Percentiles rank a stretch among this genome's conserved stretches.
Evolutionary conservation across 768 basidiomycete species (phyloP).

Genomic region (Mycena albidolilacea): DNA sequence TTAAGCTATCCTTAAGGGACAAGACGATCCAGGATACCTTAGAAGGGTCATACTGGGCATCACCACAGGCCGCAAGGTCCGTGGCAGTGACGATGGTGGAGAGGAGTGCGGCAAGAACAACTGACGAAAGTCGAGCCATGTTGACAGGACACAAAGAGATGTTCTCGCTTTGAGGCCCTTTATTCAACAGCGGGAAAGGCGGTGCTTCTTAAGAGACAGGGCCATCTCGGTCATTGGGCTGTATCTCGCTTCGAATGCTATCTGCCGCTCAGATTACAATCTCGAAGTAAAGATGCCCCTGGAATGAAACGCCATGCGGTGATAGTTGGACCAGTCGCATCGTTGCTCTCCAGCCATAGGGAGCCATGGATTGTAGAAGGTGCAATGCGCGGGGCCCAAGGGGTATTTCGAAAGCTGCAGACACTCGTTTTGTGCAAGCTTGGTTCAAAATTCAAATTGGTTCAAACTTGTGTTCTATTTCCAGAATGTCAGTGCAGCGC

Average conservation of each 20-base stretch:
- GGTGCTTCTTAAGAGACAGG: constrained; percentile 9
- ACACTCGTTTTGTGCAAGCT: neutral
- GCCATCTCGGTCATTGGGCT: constrained; percentile 9
- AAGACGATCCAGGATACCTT: constrained; percentile 10
- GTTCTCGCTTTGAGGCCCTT: constrained; percentile 10
- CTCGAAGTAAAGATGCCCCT: constrained; percentile 12
- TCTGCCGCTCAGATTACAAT: constrained; percentile 13
- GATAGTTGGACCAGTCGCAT: constrained; percentile 17
- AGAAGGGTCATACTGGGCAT: constrained; percentile 7
- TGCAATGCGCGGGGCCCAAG: constrained; percentile 4
- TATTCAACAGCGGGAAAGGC: constrained; percentile 11
- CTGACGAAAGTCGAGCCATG: constrained; percentile 4
- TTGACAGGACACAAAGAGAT: neutral
- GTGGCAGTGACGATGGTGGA: constrained; percentile 9
- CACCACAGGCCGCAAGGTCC: constrained; percentile 14
- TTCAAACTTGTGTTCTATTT: no score
- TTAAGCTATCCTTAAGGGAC: neutral
- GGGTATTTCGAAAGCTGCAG: constrained; percentile 10
- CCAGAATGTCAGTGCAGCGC: no score
- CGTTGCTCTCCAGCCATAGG: constrained; percentile 7
- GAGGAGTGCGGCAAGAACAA: constrained; percentile 10
- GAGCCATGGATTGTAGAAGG: constrained; percentile 13
- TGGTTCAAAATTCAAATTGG: no score
- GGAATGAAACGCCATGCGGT: constrained; percentile 10
- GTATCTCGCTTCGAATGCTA: constrained; percentile 6